phyloP scores from a whole-genome alignment of 352 stramenopile species.

The Globisporangium orthogonon region DNA sequence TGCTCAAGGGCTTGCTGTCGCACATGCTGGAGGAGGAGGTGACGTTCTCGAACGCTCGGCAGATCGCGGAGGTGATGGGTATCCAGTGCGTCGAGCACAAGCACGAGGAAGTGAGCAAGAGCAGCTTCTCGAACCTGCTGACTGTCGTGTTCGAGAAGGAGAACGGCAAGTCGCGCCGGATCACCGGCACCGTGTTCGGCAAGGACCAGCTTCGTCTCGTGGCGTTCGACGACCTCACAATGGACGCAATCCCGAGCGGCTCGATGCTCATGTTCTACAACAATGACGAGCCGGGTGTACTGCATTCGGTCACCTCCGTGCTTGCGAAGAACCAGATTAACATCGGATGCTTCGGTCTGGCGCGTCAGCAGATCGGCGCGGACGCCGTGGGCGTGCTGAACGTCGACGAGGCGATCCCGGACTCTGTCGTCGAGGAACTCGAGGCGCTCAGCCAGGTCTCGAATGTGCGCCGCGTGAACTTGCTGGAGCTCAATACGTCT shows the following conservation, averaged over 20 bases:
- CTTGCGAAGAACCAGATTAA: conserved; percentile 92
- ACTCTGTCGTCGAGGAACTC: conserved; percentile 82
- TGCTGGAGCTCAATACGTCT: conserved; percentile 64
- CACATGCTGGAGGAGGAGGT: conserved; percentile 90
- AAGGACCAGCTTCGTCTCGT: conserved; percentile 85
- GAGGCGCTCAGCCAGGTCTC: conserved; percentile 61
- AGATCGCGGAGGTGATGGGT: conserved; percentile 84
- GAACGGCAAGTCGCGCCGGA: conserved; percentile 41
- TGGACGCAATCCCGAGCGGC: conserved; percentile 81
- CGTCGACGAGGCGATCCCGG: conserved; percentile 84
- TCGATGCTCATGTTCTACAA: conserved; percentile 94
- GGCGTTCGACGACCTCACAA: conserved; percentile 82
- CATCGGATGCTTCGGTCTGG: conserved; percentile 91
- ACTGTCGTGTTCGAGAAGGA: conserved; percentile 91
- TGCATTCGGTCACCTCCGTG: conserved; percentile 92
- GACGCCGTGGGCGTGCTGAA: conserved; percentile 86
- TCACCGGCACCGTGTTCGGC: conserved; percentile 89
- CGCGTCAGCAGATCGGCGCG: conserved; percentile 53
- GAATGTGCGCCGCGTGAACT: conserved; percentile 82
- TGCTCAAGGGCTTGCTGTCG: conserved; percentile 88
- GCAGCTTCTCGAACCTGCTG: conserved; percentile 88
- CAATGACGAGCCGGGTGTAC: conserved; percentile 91
- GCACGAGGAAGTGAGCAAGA: conserved; percentile 64
- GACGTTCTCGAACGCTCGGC: conserved; percentile 85
- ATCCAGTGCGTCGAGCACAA: conserved; percentile 89